Evolutionary conservation across 2,329 filamentous ascomycete genomes (phyloP), one percentile per base, ranked within the genome.

Genomic region (Tolypocladium tropicale): DNA sequence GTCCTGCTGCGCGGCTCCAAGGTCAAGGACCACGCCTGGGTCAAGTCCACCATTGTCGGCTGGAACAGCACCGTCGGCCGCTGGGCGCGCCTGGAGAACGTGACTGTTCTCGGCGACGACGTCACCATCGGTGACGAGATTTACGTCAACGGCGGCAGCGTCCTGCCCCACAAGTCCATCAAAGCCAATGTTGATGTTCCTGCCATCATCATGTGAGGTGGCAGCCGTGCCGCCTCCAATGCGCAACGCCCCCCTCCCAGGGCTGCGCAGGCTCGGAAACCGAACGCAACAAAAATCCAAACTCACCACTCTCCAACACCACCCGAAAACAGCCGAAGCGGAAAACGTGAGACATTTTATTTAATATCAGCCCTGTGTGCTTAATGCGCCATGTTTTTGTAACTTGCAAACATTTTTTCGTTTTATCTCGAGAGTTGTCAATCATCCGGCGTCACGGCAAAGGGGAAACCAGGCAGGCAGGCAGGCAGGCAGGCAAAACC

Each of bases 11-110:
- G 87, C 60, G 89, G 90, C 67, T 90, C 88, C 75, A 96, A 95
- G 78, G 87, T 96, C 75, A 96, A 96, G 82, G 94, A 99, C 71
- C 93, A 99, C 72, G 94, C 94, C 52, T 97, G 93, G 93, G 84
- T 99, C 73, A 97, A 97, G 85, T 95, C 89, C 71, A 94, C 93
- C 66, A 97, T 99, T 72, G 91, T 97, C 54, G 93, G 93, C 68
- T 99, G 93, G 93, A 96, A 96, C 82, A 95, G 90, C 78, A 88
- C 85, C 37, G 90, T 99, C 56, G 93, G 93, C 69, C 89, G 88
- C 70, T 99, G 93, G 93, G 93, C 93, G 57, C 88, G 93, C 63
- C 79, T 97, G 61, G 94, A 99, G 81, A 99, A 99, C 69, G 92
- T 97, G 46, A 93, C 90, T n/a, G 93, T 99, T 55, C 83, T 99